Evolutionary conservation across 2,329 filamentous ascomycete species (phyloP).

Genomic region (Penicillium sp.): DNA sequence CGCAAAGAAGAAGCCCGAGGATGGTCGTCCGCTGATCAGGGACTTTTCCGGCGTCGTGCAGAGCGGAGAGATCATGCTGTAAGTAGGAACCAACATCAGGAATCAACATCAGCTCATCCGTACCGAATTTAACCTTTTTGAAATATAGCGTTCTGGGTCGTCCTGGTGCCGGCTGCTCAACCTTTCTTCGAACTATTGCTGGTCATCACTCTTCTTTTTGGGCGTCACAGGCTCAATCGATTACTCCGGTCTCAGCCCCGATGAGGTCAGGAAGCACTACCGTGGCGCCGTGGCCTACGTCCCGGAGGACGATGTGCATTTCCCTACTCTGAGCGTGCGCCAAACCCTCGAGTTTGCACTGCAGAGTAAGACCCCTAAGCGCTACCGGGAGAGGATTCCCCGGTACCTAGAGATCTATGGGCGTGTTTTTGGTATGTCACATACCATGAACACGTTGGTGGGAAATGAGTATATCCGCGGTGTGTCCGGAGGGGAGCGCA

Average conservation of each 20-base stretch:
- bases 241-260: constrained; percentile 65
- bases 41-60: constrained; percentile 65
- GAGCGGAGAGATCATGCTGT: constrained; percentile 65
- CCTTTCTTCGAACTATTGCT: constrained; percentile 67
- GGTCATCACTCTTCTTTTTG: constrained; percentile 65
- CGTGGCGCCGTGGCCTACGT: constrained; percentile 71
- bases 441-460: constrained; percentile 68
- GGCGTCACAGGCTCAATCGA: constrained; percentile 64
- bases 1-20: constrained; percentile 42
- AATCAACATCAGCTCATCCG: not conserved
- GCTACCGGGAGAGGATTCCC: constrained; percentile 58
- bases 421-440: constrained; percentile 69
- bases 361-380: constrained; percentile 66
- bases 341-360: constrained; percentile 71
- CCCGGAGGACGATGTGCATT: constrained; percentile 68
- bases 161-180: constrained; percentile 69
- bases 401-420: constrained; percentile 65
- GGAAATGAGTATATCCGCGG: constrained; percentile 55
- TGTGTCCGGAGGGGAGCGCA: constrained; percentile 71
- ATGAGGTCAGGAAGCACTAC: constrained; percentile 62
- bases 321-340: constrained; percentile 67
- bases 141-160: constrained; percentile 56
- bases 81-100: constrained; percentile 14
- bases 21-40: constrained; percentile 55
- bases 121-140: not conserved